Evolutionary conservation across 1,284 basidiomycete species (phyloP), one percentile per base, ranked within the genome.

Genomic region (Moesziomyces globuligerus): DNA sequence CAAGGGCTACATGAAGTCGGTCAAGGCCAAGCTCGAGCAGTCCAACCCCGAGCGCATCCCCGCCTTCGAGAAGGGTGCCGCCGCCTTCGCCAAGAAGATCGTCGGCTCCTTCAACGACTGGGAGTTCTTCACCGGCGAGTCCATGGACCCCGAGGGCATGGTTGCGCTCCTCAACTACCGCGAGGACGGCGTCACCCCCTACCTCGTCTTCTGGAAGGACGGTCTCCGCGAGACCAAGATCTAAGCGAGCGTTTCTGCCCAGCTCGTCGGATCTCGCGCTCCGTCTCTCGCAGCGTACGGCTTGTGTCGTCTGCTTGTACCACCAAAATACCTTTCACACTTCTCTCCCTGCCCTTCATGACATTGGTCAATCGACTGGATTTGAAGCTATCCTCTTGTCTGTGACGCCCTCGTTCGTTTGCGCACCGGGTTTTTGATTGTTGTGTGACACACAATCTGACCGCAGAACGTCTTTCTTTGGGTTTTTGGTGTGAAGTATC

Each of bases 41-140:
- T 83, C 64, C 7, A 86, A 89, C 49, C 89, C 91, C 9, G 90
- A 90, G 0, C 87, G 88, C 23, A 90, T 95, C 40, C 84, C 86
- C 7, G 87, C 84, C 0, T 98, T 99, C 83, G 92, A 98, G 86
- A 90, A 90, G 84, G 88, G 87, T 37, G 95, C 95, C 25, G 80
- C 85, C 57, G 81, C 71, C 43, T 81, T 80, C 43, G 81, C 81
- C 51, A 78, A 81, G 74, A 96, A 95, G 85, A 85, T 98, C 73
- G 84, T 97, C 43, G 88, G 85, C 74, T 93, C 91, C 84, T 93
- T 98, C 87, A 91, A 92, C 83, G 89, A 95, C 83, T 94, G 87
- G 81, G 92, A 94, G 85, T 94, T 85, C 81, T 97, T 90, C 87
- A 90, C 88, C 65, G 82, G 93, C 92, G 80, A 93, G 93, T 86